Evolutionary conservation across 78 protist species (phyloP), one percentile per base, ranked within the genome.

Genomic region (Protostelium mycophagum): DNA sequence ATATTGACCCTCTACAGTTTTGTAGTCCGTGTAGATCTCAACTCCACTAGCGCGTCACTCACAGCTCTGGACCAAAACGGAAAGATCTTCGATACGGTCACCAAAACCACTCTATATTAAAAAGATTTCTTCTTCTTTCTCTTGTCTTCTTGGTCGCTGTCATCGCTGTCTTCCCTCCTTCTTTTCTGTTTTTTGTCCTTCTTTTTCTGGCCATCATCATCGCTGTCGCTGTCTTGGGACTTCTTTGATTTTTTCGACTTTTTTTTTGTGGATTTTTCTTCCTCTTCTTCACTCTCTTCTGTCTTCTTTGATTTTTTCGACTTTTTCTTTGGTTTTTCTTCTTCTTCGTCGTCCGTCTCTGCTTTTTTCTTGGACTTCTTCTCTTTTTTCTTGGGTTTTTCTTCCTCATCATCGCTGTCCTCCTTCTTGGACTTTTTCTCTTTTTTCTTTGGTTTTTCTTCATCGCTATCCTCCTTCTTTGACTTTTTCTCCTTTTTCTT

Each of bases 61-160:
- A 51, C 73, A 16, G 16, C 73, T 16, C 5, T 51, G 31, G 73
- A 51, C 31, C 73, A 51, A 5, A 16, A 51, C 73, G 73, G 73
- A 5, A 51, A 5, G 31, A 51, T 51, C 73, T 51, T 51, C 73
- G 73, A 51, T 51, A 25, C 73, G 73, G 73, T 51, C 31, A 51
- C 73, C 31, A 51, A 51, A 51, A 25, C 73, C 16, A 51, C 73
- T 25, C 31, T 51, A 51, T 51, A 51, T 25, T 25, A 16, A 51
- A 16, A 51, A 25, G 73, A 16, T 51, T n/a, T 34, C 5, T 25
- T 73, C 91, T 51, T 28, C 25, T 36, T 88, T 9, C 16, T 88
- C 86, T 35, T n/a, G n/a, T 88, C 86, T n/a, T 88, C 63, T 9
- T 88, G 36, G 34, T 88, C 91, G 34, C 85, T 84, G 31, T 88